Evolutionary conservation across 164 flowering plant species (phyloP), one percentile per base, ranked within the genome.

Genomic region (Echeveria elegans): DNA sequence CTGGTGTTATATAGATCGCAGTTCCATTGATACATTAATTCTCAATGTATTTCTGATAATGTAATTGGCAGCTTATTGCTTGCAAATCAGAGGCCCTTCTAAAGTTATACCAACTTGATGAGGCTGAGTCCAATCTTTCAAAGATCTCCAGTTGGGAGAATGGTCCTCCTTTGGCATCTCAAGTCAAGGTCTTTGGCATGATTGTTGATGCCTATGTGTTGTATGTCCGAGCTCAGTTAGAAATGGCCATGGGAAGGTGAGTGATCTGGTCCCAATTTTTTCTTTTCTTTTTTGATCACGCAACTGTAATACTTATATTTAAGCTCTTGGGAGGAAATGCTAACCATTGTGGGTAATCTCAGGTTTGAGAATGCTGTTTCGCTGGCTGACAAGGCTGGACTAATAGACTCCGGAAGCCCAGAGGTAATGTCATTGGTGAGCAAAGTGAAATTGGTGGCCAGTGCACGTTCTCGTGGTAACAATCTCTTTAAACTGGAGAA

Each of bases 51-150:
- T 53, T 56, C 26, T 56, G 14, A 28, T 19, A 15, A 29, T 36
- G 23, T 0, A 3, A 43, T 15, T 14, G 15, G 47, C 47, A 43
- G 47, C 16, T 43, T 15, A 43, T 43, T 43, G 83, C 90, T 29
- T 87, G 88, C 70, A 86, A 81, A 82, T 89, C 84, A 58, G 98
- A 93, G 78, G 88, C 90, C 60, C 81, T 86, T 45, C 72, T 90
- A 75, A 90, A 86, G 79, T 92, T 93, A 64, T 89, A 83, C 52
- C 87, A 77, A 75, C 76, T 85, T 29, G 85, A 83, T 40, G 95
- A 86, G 31, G 92, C 94, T 0, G 86, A 85, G 24, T 70, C 72
- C n/a, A 66, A 75, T 67, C 56, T 86, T 12, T 71, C 80, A 43
- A 80, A 50, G 43, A 68, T 82, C 15, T 78, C 80, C 19, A 87